Evolutionary conservation across 164 flowering plant species (phyloP), one percentile per base, ranked within the genome.

Genomic region (Amborella trichopoda): DNA sequence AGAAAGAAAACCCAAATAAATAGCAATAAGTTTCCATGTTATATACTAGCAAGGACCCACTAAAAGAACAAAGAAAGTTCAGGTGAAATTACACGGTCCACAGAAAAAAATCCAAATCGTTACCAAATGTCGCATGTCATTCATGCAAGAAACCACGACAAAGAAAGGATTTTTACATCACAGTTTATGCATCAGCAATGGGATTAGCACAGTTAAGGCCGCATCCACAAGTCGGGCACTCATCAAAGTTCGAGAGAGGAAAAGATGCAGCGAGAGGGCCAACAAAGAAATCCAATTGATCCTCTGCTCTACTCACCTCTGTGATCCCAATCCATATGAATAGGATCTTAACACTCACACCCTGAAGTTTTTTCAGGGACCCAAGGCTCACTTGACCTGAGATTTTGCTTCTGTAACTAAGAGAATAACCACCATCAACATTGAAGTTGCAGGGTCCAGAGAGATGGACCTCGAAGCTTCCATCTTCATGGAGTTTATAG

Each of bases 331-430:
- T 5, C 69, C 69, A 65, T 6, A 65, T 16, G 28, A 65, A 60
- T 26, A 56, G 18, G 3, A 60, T 34, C 59, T 60, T 65, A 14
- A 65, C 69, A 12, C 49, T 52, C 16, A 65, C 69, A 5, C 69
- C 69, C 20, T 65, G 32, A 48, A 65, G 41, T 16, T 65, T 53
- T 40, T 34, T 65, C 49, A 65, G 33, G 17, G 65, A 55, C 6
- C 65, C 65, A 44, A 43, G 32, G 2, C 39, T 43, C 6, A 65
- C 33, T 23, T 34, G 53, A 17, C 69, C 65, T 23, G 55, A 1
- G 26, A 60, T 60, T 36, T 56, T 65, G 14, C 34, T 60, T 26
- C 26, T 46, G 62, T 60, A 55, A 33, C 33, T 16, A 45, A 65
- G 17, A 37, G 61, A 25, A 44, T 65, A 65, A 9, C 65, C 65